Base-by-base conservation (phyloP, 140 eudicot genomes). In the Flaveria floridana region DNA sequence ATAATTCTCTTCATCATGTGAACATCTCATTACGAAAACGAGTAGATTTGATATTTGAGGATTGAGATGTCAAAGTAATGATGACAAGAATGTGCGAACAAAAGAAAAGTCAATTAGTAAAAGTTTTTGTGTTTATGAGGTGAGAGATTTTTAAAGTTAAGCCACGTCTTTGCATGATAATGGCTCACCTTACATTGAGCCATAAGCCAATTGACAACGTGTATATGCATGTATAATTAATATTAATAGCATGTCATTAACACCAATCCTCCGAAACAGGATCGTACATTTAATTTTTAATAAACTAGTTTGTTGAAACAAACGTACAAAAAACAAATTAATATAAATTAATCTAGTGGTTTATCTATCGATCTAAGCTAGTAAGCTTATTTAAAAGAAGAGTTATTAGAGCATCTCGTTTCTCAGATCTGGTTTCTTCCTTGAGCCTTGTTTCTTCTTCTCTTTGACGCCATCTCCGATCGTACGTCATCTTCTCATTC, bases 341-440 rank as follows among this genome's bases (percentile, higher is more conserved):
- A 37, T 41, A 37, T 58, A 16, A 74, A 63, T 34, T 48, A 30
- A 57, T 83, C 86, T 5, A 34, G 41, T 81, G 84, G 37, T 30
- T 0, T 30, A 4, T 30, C 6, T 30, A 4, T 28, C 13, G 87
- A 76, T 71, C 25, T 23, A 23, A 23, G 25, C 25, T 23, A 23
- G 78, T 79, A 85, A 94, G 90, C 89, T 85, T 86, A 72, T 90
- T 81, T 19, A 90, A 56, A 21, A 94, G 85, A 20, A 85, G 79
- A 56, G 77, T 86, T 39, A 94, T 82, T 72, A 94, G 89, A 46
- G 99, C 96, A 82, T 94, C 99, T 56, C 88, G 80, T 51, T 84
- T 94, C 73, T 94, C 87, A 51, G 97, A 87, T 76, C 96, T 84
- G 25, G 84, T 88, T 79, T 94, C 99, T 70, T 94, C 95, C 26